Base-by-base conservation (phyloP, 2,329 filamentous ascomycete genomes). In the Corniculantispora saksenae region DNA sequence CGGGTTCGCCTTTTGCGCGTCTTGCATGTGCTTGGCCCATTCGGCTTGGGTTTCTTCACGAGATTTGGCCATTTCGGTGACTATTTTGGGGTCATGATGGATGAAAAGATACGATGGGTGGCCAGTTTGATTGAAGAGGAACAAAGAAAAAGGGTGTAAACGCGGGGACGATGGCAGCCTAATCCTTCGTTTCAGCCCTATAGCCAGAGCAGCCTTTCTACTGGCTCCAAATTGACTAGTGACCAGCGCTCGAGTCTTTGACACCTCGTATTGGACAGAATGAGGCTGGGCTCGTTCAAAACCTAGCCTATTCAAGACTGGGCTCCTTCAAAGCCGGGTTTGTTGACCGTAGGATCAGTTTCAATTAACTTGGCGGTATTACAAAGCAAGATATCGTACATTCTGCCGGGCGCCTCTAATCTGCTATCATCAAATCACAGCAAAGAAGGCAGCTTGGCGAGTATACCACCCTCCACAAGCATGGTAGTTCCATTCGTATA, bases 401-500 rank as follows among this genome's bases (percentile, higher is more conserved):
- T 32, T 10, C 10, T 6, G 10, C 5, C 5, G 10, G 6, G 32
- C 32, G 32, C 32, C 5, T 32, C 32, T 32, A 5, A 32, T 32
- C 5, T 32, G 10, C 10, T 32, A 10, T 32, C 5, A 10, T n/a
- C 38, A 47, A 21, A 17, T 15, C 17, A 47, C 12, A 47, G 12
- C 15, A 82, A 82, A 17, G 82, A 81, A 32, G 87, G 85, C 67
- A 88, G 80, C 19, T 78, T 82, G 32, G 80, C 79, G 57, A 91
- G 72, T 65, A 87, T 80, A 1, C 88, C 89, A 57, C 89, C 89
- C 72, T 91, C 89, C 0, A 86, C 79, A 9, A 90, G 76, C 55
- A 90, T 76, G 19, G 88, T 81, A 66, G 83, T 83, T 2, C 89
- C 89, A 73, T 91, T 91, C 69, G 85, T 79, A 73, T 89, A 91